Percentiles rank a stretch among this genome's conserved stretches.
Evolutionary conservation across 192 early-diverging fungal genomes (phyloP).

Genomic region (Dissophora globulifera): DNA sequence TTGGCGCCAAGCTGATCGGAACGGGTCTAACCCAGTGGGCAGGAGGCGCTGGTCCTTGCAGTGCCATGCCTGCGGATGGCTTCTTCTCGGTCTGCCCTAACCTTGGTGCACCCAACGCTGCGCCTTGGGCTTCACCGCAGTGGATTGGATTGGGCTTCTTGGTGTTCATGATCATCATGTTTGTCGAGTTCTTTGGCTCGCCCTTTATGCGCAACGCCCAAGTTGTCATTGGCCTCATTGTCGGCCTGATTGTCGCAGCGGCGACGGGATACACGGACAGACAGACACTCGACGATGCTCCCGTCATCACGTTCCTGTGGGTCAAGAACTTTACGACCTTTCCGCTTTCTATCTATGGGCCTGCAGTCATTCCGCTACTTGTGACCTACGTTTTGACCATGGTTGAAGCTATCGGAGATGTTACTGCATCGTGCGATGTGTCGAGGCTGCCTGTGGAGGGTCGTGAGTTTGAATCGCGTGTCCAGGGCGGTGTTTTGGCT

Average conservation of each 20-base stretch:
- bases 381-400: constrained; percentile 56
- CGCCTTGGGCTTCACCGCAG: constrained; percentile 59
- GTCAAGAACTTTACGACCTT: constrained; percentile 61
- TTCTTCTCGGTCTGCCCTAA: constrained; percentile 56
- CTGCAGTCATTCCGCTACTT: constrained; percentile 60
- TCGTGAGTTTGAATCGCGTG: constrained; percentile 61
- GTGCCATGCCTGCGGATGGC: constrained; percentile 49
- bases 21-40: constrained; percentile 60
- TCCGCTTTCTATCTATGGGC: constrained; percentile 54
- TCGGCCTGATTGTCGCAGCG: constrained; percentile 64
- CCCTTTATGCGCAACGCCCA: constrained; percentile 66
- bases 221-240: constrained; percentile 60
- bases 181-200: constrained; percentile 65
- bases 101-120: constrained; percentile 57
- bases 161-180: constrained; percentile 58
- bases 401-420: constrained; percentile 62
- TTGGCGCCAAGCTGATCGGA: constrained; percentile 56
- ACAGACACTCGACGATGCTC: constrained; percentile 53
- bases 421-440: constrained; percentile 66
- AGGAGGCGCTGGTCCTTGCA: constrained; percentile 60
- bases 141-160: constrained; percentile 63
- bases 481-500: constrained; percentile 63
- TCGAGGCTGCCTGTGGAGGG: constrained; percentile 62
- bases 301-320: constrained; percentile 63
- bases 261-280: constrained; percentile 60